These are phyloP conservation scores for Chenopodium suecicum DNA, from an alignment of 148 eudicot species.

Conservation along the genomic window DNA sequence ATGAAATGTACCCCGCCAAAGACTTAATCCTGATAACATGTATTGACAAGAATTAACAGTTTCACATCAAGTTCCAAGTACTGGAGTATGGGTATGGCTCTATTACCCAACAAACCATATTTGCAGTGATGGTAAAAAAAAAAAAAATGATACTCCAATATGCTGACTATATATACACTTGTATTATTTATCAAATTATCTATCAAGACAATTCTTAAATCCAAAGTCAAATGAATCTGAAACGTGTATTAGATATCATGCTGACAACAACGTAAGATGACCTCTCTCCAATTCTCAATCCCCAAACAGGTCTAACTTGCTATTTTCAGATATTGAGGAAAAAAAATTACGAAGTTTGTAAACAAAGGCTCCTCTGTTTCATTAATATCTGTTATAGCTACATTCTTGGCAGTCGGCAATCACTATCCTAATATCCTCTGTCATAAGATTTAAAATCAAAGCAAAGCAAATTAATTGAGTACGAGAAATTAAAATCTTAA, in stretches of 20 bases:
- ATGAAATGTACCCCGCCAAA: neutral
- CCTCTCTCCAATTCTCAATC: neutral
- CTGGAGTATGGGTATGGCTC: neutral
- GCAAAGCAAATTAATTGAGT: neutral
- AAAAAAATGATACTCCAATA: neutral
- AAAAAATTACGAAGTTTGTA: neutral
- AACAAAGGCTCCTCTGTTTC: no score
- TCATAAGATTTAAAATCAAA: neutral
- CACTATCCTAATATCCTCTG: neutral
- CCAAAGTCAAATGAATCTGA: neutral
- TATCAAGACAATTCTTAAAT: neutral
- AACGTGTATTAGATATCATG: neutral
- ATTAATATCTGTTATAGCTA: neutral
- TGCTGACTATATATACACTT: neutral
- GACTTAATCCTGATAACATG: neutral
- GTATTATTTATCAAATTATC: neutral
- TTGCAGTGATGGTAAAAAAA: neutral
- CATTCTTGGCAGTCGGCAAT: neutral
- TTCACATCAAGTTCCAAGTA: neutral
- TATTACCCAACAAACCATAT: neutral
- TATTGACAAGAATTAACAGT: neutral
- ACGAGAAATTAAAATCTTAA: neutral
- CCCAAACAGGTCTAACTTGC: no score
- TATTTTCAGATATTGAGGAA: neutral
- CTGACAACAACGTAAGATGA: neutral